Evolutionary conservation across 2,329 filamentous ascomycete genomes (phyloP).

Genomic region (Epichloe sp.): DNA sequence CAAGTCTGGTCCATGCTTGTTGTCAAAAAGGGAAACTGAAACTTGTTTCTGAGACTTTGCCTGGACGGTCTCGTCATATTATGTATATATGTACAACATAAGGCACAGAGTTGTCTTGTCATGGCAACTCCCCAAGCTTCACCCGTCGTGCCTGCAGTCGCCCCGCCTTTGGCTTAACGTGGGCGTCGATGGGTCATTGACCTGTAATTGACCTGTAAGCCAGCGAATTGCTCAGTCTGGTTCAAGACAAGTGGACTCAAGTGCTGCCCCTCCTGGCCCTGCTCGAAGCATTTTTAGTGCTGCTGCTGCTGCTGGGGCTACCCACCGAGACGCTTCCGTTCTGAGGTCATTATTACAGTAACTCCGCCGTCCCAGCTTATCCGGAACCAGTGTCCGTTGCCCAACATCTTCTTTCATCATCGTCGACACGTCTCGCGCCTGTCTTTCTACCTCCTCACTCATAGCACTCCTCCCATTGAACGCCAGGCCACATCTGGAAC

Average conservation of each 20-base stretch:
- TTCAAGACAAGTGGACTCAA: no score
- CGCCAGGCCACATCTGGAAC: not conserved
- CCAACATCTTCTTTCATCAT: constrained; percentile 5
- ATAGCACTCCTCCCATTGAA: not conserved
- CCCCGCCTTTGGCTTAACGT: not conserved
- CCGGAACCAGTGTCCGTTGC: constrained; percentile 4
- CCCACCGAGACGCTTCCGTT: not conserved
- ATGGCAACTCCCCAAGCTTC: not conserved
- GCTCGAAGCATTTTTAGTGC: not conserved
- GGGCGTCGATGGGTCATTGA: not conserved
- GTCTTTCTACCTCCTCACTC: not conserved
- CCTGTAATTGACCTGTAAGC: not conserved
- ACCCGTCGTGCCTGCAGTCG: not conserved
- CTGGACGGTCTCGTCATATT: not conserved
- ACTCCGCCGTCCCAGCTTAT: constrained; percentile 9
- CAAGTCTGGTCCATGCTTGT: no score
- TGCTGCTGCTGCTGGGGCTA: not conserved
- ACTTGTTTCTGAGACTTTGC: not conserved
- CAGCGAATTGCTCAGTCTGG: not conserved
- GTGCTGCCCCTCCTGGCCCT: not conserved
- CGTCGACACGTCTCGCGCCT: not conserved
- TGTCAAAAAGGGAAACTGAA: not conserved
- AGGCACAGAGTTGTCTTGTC: not conserved
- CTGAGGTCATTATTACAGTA: constrained; percentile 8
- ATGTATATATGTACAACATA: not conserved